Evolutionary conservation across 179 eudicot genomes (phyloP).

Genomic region (Heliamphora pulchella): DNA sequence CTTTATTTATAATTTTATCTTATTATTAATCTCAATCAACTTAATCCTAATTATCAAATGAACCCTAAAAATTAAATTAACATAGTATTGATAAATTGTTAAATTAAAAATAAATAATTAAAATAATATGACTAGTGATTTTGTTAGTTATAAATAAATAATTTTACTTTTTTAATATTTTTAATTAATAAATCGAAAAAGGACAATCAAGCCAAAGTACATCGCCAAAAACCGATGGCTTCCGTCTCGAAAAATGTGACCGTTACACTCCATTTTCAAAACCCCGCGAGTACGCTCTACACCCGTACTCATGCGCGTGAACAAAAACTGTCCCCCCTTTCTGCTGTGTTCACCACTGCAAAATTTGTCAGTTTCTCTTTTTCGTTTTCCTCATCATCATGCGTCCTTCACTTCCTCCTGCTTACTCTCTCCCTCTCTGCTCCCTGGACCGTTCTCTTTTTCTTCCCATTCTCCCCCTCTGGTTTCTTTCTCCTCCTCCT

Average conservation of each 20-base stretch:
- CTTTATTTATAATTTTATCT: no score
- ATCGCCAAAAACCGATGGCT: neutral
- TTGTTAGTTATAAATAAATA: no score
- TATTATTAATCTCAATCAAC: no score
- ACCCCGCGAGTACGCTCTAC: conserved; percentile 13
- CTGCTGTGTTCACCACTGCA: neutral
- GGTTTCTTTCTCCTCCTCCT: neutral
- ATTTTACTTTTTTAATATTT: no score
- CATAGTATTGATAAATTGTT: no score
- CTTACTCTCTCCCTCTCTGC: neutral
- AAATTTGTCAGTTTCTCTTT: conserved; percentile 23
- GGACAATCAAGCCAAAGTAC: no score
- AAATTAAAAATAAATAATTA: no score
- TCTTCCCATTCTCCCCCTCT: neutral
- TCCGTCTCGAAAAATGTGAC: conserved; percentile 35
- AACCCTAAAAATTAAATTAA: no score
- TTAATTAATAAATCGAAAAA: no score
- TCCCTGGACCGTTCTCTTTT: neutral
- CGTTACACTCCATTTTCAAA: conserved; percentile 26
- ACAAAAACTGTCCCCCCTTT: neutral
- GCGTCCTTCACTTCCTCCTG: neutral
- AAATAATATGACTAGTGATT: no score
- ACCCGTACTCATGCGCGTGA: conserved; percentile 13
- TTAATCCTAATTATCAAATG: no score
- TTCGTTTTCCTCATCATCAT: neutral